Evolutionary conservation across 1,139 yeast species (phyloP).

Genomic region (Yamadazyma sp.): DNA sequence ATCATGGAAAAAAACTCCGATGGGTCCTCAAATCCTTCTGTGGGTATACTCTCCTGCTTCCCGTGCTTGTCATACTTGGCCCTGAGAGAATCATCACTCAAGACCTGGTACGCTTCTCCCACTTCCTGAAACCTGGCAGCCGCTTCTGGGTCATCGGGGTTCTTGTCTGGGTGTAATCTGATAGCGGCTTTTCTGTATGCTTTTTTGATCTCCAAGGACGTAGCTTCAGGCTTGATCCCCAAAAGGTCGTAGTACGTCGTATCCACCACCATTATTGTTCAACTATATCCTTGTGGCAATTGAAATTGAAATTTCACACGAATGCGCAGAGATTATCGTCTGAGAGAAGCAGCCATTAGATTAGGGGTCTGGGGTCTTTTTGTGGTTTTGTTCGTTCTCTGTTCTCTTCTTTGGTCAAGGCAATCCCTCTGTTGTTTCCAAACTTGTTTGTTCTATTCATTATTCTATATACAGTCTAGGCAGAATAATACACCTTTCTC

Average conservation of each 20-base stretch:
- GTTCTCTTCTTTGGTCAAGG: too few relatives aligned
- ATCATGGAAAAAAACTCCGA: constrained; percentile 72
- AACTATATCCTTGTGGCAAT: not conserved
- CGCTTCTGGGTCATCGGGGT: constrained; percentile 83
- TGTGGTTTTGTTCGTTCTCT: too few relatives aligned
- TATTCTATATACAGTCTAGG: constrained; percentile 15
- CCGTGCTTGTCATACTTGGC: constrained; percentile 75
- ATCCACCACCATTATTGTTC: constrained; percentile 78
- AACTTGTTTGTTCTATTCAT: constrained; percentile 13
- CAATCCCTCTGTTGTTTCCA: too few relatives aligned
- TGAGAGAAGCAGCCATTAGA: too few relatives aligned
- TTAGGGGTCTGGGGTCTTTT: too few relatives aligned
- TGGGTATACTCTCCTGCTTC: constrained; percentile 78
- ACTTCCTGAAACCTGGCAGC: constrained; percentile 67
- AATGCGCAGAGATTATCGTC: constrained; percentile 3
- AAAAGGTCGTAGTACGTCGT: constrained; percentile 84
- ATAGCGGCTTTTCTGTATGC: constrained; percentile 92
- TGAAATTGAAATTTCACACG: not conserved
- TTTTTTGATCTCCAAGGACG: constrained; percentile 81
- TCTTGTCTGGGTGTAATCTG: constrained; percentile 91
- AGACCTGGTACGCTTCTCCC: constrained; percentile 81
- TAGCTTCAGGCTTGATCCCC: constrained; percentile 68
- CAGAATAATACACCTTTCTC: constrained; percentile 82
- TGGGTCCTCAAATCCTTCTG: constrained; percentile 87
- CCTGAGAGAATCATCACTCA: constrained; percentile 73